These are phyloP conservation scores for Posidonia oceanica DNA, from an alignment of 116 monocot species.

Conservation along the genomic window DNA sequence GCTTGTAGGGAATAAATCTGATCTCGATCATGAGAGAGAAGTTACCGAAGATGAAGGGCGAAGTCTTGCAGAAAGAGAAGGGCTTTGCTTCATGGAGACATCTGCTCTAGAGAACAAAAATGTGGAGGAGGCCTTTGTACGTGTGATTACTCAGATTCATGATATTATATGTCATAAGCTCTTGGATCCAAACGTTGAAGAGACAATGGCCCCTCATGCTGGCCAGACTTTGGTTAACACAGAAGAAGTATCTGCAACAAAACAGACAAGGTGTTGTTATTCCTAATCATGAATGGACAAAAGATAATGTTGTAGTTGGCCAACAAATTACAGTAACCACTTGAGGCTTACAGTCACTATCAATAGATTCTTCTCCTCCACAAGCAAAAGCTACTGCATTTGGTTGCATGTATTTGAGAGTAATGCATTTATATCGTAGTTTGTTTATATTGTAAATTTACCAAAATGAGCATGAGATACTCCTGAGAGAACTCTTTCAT, in stretches of 20 bases:
- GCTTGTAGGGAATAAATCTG: constrained; percentile 16
- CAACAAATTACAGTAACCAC: no score
- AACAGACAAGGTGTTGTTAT: constrained; percentile 4
- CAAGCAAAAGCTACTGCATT: no score
- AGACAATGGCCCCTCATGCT: not conserved
- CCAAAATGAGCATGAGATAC: no score
- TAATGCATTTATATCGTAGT: no score
- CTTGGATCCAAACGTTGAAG: not conserved
- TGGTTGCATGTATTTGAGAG: no score
- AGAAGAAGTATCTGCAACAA: constrained; percentile 13
- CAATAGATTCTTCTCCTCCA: no score
- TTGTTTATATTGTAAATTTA: no score
- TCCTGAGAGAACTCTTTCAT: no score
- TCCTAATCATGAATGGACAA: not conserved
- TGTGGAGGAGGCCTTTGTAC: constrained; percentile 16
- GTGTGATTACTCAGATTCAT: constrained; percentile 7
- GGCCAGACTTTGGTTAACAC: constrained; percentile 6
- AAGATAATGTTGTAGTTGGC: no score
- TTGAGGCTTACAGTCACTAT: no score
- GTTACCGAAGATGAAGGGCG: constrained; percentile 53
- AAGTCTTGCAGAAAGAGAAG: constrained; percentile 38
- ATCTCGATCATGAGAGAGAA: constrained; percentile 13
- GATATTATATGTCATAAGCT: not conserved
- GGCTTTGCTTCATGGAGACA: constrained; percentile 14
- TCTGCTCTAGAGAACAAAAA: constrained; percentile 14